Evolutionary conservation across 768 basidiomycete species (phyloP), one percentile per base, ranked within the genome.

Genomic region (Goffeauzyma gilvescens): DNA sequence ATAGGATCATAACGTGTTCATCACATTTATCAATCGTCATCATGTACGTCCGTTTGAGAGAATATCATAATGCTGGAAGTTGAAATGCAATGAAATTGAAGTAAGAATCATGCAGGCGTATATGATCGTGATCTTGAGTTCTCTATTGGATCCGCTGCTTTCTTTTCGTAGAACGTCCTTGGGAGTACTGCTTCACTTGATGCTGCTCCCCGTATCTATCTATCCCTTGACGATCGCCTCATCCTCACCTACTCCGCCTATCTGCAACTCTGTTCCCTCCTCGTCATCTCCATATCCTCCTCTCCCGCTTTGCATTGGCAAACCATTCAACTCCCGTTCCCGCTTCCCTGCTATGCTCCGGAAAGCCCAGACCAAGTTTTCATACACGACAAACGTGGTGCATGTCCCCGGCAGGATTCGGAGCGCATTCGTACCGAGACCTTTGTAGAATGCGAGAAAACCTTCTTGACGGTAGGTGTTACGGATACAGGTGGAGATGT

Each of bases 361-460:
- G 38, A 63, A 62, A 3, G 48, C 58, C 62, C 59, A 62, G 2
- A 61, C 59, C 26, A 65, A 27, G 40, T 65, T 63, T 50, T 65
- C 93, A 60, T 96, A 98, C 15, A 95, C 87, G 28, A 96, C 90
- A 52, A 96, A 93, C 4, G 90, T 96, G 34, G 95, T 81, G 60
- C 90, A 95, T 3, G 90, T 96, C 22, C 90, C 93, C 0, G 93
- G 93, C 13, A 96, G 71, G 37, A 98, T 89, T 12, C 93, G 75
- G 10, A 98, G 76, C 20, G 93, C 72, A 57, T 95, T 96, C 21
- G 85, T 89, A 2, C 78, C 89, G 6, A 98, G 71, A 1, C 93
- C 93, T 37, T 89, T 81, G 65, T 95, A 98, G 61, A 96, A 96
- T 1, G 85, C 90, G 35, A 69, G 66, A 13, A 79, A 31, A 9